Evolutionary conservation across 768 basidiomycete species (phyloP).

Genomic region (Sistotremastrum suecicum): DNA sequence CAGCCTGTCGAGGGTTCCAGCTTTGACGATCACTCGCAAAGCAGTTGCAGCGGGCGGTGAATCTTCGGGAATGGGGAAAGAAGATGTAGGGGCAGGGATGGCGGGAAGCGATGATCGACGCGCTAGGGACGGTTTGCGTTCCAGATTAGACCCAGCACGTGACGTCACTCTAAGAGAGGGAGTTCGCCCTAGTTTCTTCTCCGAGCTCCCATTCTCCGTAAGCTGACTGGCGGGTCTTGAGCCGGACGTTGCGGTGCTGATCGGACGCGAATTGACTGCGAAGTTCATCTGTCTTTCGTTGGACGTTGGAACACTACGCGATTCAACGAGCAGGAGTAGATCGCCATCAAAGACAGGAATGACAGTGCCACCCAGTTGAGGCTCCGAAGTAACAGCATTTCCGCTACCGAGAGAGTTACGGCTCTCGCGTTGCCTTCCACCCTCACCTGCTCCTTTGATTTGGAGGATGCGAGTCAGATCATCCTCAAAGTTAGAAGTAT

Average conservation of each 20-base stretch:
- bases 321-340: constrained; percentile 53
- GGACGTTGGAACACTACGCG: constrained; percentile 13
- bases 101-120: constrained; percentile 71
- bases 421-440: constrained; percentile 13
- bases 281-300: too few relatives aligned
- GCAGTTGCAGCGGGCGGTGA: constrained; percentile 45
- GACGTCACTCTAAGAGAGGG: constrained; percentile 74
- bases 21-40: constrained; percentile 62
- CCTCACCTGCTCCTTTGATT: constrained; percentile 13
- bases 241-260: constrained; percentile 42
- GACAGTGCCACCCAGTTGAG: constrained; percentile 41
- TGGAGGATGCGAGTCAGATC: not conserved
- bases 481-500: constrained; percentile 10
- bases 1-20: constrained; percentile 61
- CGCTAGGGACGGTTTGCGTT: constrained; percentile 64
- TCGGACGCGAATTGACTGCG: constrained; percentile 37
- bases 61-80: constrained; percentile 43
- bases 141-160: constrained; percentile 47
- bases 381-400: constrained; percentile 3
- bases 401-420: too few relatives aligned
- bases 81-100: constrained; percentile 41
- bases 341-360: constrained; percentile 68
- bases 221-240: constrained; percentile 13
- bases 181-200: constrained; percentile 36
- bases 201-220: constrained; percentile 4